Percentiles rank a stretch among this genome's conserved stretches.
Evolutionary conservation across 495 filamentous ascomycete genomes (phyloP).

Genomic region (Xylaria sp.): DNA sequence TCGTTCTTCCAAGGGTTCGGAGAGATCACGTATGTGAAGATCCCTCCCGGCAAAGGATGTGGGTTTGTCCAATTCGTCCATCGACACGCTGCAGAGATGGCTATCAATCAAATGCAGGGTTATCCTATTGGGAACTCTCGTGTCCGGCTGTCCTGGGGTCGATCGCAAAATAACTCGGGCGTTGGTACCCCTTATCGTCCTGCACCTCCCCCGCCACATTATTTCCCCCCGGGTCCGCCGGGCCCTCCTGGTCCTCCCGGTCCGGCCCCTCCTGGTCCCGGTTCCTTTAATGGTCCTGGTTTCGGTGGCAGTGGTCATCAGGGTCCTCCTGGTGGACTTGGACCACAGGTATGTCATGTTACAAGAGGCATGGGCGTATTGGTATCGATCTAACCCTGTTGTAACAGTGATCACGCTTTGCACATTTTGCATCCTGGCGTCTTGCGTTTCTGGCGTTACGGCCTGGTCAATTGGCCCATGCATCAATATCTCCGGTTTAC

Average conservation of each 20-base stretch:
- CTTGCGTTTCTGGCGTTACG: slow-evolving; percentile 45
- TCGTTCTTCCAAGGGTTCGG: slow-evolving; percentile 99
- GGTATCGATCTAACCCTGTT: slow-evolving; percentile 1
- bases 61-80: slow-evolving; percentile 99
- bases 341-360: slow-evolving; percentile 36
- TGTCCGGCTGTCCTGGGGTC: slow-evolving; percentile 95
- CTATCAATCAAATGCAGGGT: slow-evolving; percentile 99
- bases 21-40: slow-evolving; percentile 99
- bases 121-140: slow-evolving; percentile 99
- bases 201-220: slow-evolving; percentile 89
- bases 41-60: slow-evolving; percentile 97
- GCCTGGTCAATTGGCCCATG: slow-evolving; percentile 40
- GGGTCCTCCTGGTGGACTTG: slow-evolving; percentile 37
- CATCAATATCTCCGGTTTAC: slow-evolving; percentile 41
- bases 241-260: slow-evolving; percentile 59
- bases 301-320: slow-evolving; percentile 30
- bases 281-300: slow-evolving; percentile 30
- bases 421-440: slow-evolving; percentile 42
- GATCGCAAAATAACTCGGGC: slow-evolving; percentile 98
- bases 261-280: slow-evolving; percentile 38
- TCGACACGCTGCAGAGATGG: slow-evolving; percentile 99
- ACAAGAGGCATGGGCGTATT: background rate
- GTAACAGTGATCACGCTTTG: slow-evolving; percentile 22
- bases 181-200: slow-evolving; percentile 97
- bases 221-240: slow-evolving; percentile 77